Evolutionary conservation across 2,329 filamentous ascomycete species (phyloP).

Genomic region (Aspergillus bombycis): DNA sequence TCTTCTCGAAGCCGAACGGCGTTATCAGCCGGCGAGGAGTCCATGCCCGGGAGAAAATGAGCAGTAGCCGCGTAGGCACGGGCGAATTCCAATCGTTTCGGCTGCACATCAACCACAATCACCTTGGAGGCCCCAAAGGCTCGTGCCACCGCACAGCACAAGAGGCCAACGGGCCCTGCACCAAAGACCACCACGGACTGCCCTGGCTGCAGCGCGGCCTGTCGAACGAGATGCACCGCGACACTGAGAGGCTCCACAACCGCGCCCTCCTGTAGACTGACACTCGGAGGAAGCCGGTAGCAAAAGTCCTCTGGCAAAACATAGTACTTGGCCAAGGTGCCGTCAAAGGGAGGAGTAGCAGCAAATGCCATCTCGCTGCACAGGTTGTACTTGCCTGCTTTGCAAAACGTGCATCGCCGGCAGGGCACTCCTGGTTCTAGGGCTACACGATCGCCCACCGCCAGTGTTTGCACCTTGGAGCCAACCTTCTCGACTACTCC

Average conservation of each 20-base stretch:
- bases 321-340: slow-evolving; percentile 88
- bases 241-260: slow-evolving; percentile 87
- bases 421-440: slow-evolving; percentile 78
- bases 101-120: slow-evolving; percentile 83
- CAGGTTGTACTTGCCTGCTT: slow-evolving; percentile 84
- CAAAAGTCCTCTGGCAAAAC: slow-evolving; percentile 83
- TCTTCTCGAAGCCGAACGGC: background rate
- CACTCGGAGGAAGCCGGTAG: slow-evolving; percentile 79
- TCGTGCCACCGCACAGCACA: slow-evolving; percentile 83
- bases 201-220: slow-evolving; percentile 72
- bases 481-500: slow-evolving; percentile 67
- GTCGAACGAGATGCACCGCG: slow-evolving; percentile 79
- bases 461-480: slow-evolving; percentile 59
- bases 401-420: slow-evolving; percentile 74
- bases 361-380: slow-evolving; percentile 88
- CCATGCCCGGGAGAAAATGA: background rate
- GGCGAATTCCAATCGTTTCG: slow-evolving; percentile 78
- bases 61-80: background rate
- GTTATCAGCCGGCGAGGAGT: background rate
- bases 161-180: slow-evolving; percentile 81
- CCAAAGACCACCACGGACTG: slow-evolving; percentile 83
- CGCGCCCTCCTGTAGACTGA: slow-evolving; percentile 83
- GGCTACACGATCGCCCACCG: slow-evolving; percentile 72
- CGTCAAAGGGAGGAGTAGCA: slow-evolving; percentile 87
- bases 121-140: slow-evolving; percentile 82